phyloP scores from a whole-genome alignment of 176 grass and related monocot species.

The Carex pumila region DNA sequence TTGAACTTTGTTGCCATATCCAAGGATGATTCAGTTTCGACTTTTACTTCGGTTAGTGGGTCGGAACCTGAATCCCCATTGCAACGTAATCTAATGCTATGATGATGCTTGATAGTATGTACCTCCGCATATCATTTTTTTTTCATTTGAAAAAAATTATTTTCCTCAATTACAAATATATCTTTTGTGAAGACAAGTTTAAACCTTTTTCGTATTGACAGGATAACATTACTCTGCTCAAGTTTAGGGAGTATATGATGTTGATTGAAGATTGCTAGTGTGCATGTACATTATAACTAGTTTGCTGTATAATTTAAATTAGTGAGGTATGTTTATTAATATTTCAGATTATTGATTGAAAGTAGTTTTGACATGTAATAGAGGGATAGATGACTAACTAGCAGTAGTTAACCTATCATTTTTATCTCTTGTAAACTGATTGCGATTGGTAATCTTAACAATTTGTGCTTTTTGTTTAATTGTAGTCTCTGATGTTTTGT shows the following conservation, averaged over 20 bases:
- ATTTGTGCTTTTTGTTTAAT: background rate
- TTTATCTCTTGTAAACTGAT: slow-evolving; percentile 1
- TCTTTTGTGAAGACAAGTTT: background rate
- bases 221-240: background rate
- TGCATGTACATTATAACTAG: slow-evolving; percentile 26
- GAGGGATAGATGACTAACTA: slow-evolving; percentile 10
- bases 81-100: slow-evolving; percentile 23
- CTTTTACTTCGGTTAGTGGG: slow-evolving; percentile 94
- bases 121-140: background rate
- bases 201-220: background rate
- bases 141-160: slow-evolving; percentile 20
- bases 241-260: background rate
- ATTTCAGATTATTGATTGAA: slow-evolving; percentile 5
- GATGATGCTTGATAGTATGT: slow-evolving; percentile 1
- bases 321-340: slow-evolving; percentile 21
- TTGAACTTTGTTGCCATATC: slow-evolving; percentile 48
- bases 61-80: slow-evolving; percentile 92
- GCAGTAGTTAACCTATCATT: slow-evolving; percentile 2
- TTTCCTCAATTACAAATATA: slow-evolving; percentile 11
- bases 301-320: slow-evolving; percentile 27
- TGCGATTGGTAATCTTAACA: background rate
- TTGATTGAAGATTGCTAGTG: slow-evolving; percentile 13
- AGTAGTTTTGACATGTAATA: slow-evolving; percentile 9
- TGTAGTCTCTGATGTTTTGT: slow-evolving; percentile 7
- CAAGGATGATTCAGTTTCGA: slow-evolving; percentile 73